These are phyloP conservation scores for Russula sp. DNA, from an alignment of 768 basidiomycete species.

Conservation along the genomic window DNA sequence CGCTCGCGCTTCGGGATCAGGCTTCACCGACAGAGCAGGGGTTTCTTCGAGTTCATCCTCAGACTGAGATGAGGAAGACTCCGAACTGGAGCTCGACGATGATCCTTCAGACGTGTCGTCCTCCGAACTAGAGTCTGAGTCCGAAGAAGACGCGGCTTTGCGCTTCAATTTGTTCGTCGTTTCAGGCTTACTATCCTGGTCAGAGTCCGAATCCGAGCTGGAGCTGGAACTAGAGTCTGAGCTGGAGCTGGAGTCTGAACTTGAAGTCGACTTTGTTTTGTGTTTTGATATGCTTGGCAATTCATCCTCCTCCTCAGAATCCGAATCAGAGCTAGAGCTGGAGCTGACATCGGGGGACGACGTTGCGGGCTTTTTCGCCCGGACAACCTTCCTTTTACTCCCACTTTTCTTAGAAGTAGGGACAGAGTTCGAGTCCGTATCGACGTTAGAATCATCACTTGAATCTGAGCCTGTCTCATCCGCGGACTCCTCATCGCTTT, in stretches of 20 bases:
- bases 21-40: not conserved
- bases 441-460: constrained; percentile 13
- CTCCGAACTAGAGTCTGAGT: constrained; percentile 31
- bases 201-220: constrained; percentile 14
- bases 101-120: constrained; percentile 15
- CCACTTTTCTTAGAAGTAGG: not conserved
- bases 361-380: constrained; percentile 7
- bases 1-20: constrained; percentile 8
- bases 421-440: not conserved
- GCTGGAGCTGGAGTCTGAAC: constrained; percentile 33
- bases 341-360: constrained; percentile 23
- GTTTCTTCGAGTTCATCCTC: constrained; percentile 22
- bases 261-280: constrained; percentile 28
- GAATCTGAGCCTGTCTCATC: constrained; percentile 30
- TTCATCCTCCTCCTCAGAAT: constrained; percentile 9
- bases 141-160: constrained; percentile 10
- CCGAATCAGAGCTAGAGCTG: constrained; percentile 21
- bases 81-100: constrained; percentile 13
- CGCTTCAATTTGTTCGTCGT: constrained; percentile 11
- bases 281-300: constrained; percentile 7
- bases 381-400: not conserved
- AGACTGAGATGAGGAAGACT: constrained; percentile 30
- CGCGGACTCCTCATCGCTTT: constrained; percentile 26
- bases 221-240: too few species aligned
- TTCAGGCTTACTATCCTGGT: constrained; percentile 27